Conservation (phyloP, 2,329 filamentous ascomycete species). For the Pseudocercospora pini-densiflorae region DNA sequence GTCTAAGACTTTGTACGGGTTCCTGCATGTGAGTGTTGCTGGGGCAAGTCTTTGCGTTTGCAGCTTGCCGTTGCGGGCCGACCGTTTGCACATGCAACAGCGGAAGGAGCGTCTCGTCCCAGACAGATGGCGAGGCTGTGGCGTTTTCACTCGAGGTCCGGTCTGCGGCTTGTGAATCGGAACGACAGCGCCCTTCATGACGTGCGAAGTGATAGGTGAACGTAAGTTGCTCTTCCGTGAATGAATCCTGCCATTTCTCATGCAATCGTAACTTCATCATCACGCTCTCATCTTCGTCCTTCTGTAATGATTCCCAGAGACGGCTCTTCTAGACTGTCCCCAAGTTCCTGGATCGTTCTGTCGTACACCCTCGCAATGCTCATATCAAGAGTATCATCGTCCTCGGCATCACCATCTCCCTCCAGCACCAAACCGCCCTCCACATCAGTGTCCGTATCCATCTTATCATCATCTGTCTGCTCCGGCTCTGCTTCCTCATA, state of each 20-base stretch:
- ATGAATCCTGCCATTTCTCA: not conserved
- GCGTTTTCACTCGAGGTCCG: not conserved
- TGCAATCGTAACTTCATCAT: not conserved
- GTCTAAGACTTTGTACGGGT: not conserved
- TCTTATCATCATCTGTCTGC: constrained; percentile 41
- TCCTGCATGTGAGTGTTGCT: constrained; percentile 8
- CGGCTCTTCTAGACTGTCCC: constrained; percentile 64
- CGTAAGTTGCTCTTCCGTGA: not conserved
- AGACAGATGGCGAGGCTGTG: not conserved
- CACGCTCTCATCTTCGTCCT: constrained; percentile 26
- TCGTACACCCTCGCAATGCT: constrained; percentile 79
- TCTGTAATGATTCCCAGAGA: constrained; percentile 55
- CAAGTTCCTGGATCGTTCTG: constrained; percentile 74
- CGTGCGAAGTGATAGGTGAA: not conserved
- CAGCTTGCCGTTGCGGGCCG: not conserved
- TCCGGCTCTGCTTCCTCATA: constrained; percentile 45
- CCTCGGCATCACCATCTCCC: constrained; percentile 36
- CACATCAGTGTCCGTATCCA: constrained; percentile 51
- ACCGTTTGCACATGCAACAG: not conserved
- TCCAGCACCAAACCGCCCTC: constrained; percentile 42
- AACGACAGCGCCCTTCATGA: not conserved
- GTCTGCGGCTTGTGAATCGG: not conserved
- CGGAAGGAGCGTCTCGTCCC: not conserved
- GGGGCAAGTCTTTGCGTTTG: not conserved
- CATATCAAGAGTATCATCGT: constrained; percentile 60